These are phyloP conservation scores for Phylloporus sp. DNA, from an alignment of 1,284 basidiomycete species.

Conservation along the genomic window DNA sequence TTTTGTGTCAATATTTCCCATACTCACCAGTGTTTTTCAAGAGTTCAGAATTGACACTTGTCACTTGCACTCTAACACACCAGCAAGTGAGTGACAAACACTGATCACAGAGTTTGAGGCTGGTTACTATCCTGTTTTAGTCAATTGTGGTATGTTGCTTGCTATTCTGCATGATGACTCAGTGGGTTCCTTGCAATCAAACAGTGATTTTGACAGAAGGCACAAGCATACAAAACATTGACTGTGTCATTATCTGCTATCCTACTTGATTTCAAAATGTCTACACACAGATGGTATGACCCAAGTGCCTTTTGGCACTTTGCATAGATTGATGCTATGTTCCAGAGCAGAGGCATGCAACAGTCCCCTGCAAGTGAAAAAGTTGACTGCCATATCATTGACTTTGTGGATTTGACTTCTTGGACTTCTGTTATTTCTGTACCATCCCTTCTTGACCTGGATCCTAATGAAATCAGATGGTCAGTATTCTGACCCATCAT, in stretches of 20 bases:
- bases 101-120: slow-evolving; percentile 76
- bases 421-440: slow-evolving; percentile 77
- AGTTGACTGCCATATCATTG: slow-evolving; percentile 86
- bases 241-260: slow-evolving; percentile 87
- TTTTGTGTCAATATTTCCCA: slow-evolving; percentile 92
- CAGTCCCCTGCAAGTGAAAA: slow-evolving; percentile 86
- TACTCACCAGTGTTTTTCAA: slow-evolving; percentile 81
- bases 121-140: slow-evolving; percentile 83
- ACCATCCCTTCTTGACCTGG: slow-evolving; percentile 89
- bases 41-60: slow-evolving; percentile 86
- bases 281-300: slow-evolving; percentile 89
- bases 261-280: slow-evolving; percentile 90
- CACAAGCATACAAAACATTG: slow-evolving; percentile 90
- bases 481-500: slow-evolving; percentile 37
- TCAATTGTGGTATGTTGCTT: slow-evolving; percentile 83
- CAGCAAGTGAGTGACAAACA: slow-evolving; percentile 67
- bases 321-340: slow-evolving; percentile 2
- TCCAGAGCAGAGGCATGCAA: slow-evolving; percentile 89
- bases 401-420: slow-evolving; percentile 85
- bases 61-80: slow-evolving; percentile 79
- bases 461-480: slow-evolving; percentile 76
- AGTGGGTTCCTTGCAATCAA: slow-evolving; percentile 11
- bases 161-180: background rate
- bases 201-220: slow-evolving; percentile 91
- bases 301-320: background rate